Evolutionary conservation across 768 basidiomycete species (phyloP).

Genomic region (Xerocomus potaroensis): DNA sequence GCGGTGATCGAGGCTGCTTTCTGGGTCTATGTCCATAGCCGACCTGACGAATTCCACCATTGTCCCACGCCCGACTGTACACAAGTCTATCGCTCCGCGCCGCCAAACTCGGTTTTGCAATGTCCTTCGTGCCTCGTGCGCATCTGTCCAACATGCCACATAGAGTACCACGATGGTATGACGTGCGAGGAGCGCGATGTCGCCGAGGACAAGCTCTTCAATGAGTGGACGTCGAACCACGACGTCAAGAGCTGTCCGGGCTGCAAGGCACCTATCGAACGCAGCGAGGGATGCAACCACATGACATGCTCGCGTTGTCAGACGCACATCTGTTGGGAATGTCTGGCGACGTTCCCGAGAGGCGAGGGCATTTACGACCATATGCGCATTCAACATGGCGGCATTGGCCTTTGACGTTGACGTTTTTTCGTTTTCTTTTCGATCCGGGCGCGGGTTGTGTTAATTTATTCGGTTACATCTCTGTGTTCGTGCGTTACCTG

Average conservation of each 20-base stretch:
- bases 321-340: slow-evolving; percentile 81
- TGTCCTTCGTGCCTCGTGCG: slow-evolving; percentile 68
- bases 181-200: slow-evolving; percentile 56
- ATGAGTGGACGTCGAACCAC: slow-evolving; percentile 56
- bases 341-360: slow-evolving; percentile 62
- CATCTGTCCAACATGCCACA: slow-evolving; percentile 63
- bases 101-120: slow-evolving; percentile 49
- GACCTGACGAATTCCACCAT: slow-evolving; percentile 59
- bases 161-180: slow-evolving; percentile 60
- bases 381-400: slow-evolving; percentile 66
- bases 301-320: slow-evolving; percentile 73
- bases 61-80: slow-evolving; percentile 80
- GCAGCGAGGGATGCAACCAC: slow-evolving; percentile 75
- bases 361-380: slow-evolving; percentile 75
- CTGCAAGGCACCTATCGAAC: slow-evolving; percentile 69
- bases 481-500: slow-evolving; percentile 1
- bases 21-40: slow-evolving; percentile 54
- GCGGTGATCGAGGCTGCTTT: slow-evolving; percentile 56
- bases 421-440: neutral
- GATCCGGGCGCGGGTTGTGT: neutral
- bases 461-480: slow-evolving; percentile 3
- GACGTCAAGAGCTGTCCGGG: slow-evolving; percentile 74
- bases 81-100: slow-evolving; percentile 62
- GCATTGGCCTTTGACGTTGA: slow-evolving; percentile 42
- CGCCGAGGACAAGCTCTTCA: slow-evolving; percentile 53